Percentiles rank a stretch among this genome's conserved stretches.
Conservation (phyloP, 495 filamentous ascomycete genomes). For the Cudoniella acicularis region DNA sequence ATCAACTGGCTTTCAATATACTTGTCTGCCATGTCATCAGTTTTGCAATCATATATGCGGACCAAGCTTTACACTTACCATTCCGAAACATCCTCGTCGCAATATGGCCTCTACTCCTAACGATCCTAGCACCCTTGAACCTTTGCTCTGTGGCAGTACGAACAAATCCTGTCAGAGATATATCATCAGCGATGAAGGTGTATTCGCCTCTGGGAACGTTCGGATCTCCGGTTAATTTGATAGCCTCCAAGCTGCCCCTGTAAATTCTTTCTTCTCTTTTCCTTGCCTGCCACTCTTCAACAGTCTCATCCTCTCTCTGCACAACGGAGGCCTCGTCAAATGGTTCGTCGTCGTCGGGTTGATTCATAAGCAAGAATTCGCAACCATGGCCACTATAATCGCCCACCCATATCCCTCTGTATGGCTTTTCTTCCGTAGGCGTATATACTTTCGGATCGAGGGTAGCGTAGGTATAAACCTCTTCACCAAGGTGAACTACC, state of each 20-base stretch:
- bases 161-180: constrained; percentile 56
- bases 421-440: constrained; percentile 75
- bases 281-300: constrained; percentile 36
- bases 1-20: constrained; percentile 75
- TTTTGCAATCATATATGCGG: background rate
- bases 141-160: constrained; percentile 57
- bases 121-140: constrained; percentile 72
- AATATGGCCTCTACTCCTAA: constrained; percentile 72
- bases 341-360: constrained; percentile 50
- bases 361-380: constrained; percentile 79
- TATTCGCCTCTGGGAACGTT: constrained; percentile 85
- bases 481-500: constrained; percentile 52
- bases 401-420: constrained; percentile 86
- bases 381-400: constrained; percentile 86
- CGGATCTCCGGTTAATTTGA: constrained; percentile 88
- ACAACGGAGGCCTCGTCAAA: constrained; percentile 25
- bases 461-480: constrained; percentile 71
- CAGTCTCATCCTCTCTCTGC: constrained; percentile 32
- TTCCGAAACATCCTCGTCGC: constrained; percentile 64
- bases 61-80: constrained; percentile 47
- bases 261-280: constrained; percentile 38
- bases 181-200: constrained; percentile 74
- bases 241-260: constrained; percentile 64
- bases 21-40: constrained; percentile 47
- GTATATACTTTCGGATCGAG: constrained; percentile 69